Conservation (phyloP, 352 stramenopile genomes). For the Achlya hypogyna region DNA sequence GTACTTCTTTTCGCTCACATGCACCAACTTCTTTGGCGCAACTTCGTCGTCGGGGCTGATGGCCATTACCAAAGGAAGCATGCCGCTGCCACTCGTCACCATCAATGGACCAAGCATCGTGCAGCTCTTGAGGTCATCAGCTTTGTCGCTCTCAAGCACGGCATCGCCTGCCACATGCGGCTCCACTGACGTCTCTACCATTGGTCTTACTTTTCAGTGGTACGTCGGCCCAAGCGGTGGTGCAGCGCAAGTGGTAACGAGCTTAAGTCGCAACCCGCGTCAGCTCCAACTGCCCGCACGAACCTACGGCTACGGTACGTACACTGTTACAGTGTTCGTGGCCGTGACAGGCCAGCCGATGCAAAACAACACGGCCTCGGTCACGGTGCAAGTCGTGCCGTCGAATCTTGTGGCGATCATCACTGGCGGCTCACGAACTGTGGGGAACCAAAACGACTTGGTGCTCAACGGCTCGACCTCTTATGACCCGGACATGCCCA, state of each 20-base stretch:
- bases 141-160: constrained; percentile 34
- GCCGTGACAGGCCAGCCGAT: background rate
- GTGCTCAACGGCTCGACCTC: background rate
- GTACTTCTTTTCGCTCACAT: constrained; percentile 33
- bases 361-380: background rate
- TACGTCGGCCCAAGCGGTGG: constrained; percentile 4
- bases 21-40: constrained; percentile 44
- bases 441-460: background rate
- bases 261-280: background rate
- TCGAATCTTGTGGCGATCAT: background rate
- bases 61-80: constrained; percentile 36
- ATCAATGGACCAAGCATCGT: constrained; percentile 41
- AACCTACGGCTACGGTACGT: background rate
- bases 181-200: background rate
- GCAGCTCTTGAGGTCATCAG: constrained; percentile 29
- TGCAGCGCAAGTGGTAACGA: constrained; percentile 27
- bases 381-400: background rate
- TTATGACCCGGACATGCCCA: background rate
- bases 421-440: background rate
- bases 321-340: background rate
- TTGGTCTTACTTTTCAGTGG: constrained; percentile 24
- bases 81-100: constrained; percentile 45
- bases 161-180: constrained; percentile 29
- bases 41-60: constrained; percentile 34
- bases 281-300: background rate